A percentile compares a stretch with the other conserved stretches of the same genome.
Evolutionary conservation across 2,329 filamentous ascomycete species (phyloP).

Genomic region (Cercospora nicotianae): DNA sequence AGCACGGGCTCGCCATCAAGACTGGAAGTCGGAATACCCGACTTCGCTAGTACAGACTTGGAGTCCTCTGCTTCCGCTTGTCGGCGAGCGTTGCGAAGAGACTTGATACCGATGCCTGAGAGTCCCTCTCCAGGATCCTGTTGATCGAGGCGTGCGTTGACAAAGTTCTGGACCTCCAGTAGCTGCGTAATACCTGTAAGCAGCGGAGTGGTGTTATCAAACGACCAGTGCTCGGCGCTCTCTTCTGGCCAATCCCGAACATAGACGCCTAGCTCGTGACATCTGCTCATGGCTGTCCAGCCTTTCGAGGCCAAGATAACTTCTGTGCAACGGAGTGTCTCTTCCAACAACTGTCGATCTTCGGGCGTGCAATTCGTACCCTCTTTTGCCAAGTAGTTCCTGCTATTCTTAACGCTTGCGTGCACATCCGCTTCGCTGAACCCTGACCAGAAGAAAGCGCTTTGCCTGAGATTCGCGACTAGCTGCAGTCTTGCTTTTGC

Average conservation of each 20-base stretch:
- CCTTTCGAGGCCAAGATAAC: slow-evolving; percentile 59
- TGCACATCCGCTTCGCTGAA: slow-evolving; percentile 64
- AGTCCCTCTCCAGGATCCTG: slow-evolving; percentile 37
- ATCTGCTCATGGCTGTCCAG: slow-evolving; percentile 66
- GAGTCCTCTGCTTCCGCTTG: neutral
- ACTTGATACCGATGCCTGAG: slow-evolving; percentile 34
- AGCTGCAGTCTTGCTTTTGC: slow-evolving; percentile 65
- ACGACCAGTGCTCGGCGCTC: slow-evolving; percentile 65
- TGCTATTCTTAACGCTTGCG: slow-evolving; percentile 64
- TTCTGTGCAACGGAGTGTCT: slow-evolving; percentile 67
- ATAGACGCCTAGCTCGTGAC: slow-evolving; percentile 77
- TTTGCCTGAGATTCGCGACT: slow-evolving; percentile 76
- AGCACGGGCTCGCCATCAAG: slow-evolving; percentile 41
- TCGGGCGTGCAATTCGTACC: slow-evolving; percentile 58
- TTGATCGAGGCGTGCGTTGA: slow-evolving; percentile 42
- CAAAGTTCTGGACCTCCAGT: slow-evolving; percentile 56
- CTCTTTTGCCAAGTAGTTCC: slow-evolving; percentile 65
- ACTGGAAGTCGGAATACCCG: slow-evolving; percentile 45
- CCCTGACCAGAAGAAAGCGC: slow-evolving; percentile 84
- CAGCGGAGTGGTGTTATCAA: slow-evolving; percentile 50
- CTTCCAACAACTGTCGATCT: slow-evolving; percentile 61
- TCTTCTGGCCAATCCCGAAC: slow-evolving; percentile 66
- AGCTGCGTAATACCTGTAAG: slow-evolving; percentile 61
- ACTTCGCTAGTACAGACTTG: slow-evolving; percentile 34
- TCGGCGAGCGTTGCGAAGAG: slow-evolving; percentile 24